Evolutionary conservation across 352 stramenopile genomes (phyloP).

Genomic region (Aphanomyces cochlioides): DNA sequence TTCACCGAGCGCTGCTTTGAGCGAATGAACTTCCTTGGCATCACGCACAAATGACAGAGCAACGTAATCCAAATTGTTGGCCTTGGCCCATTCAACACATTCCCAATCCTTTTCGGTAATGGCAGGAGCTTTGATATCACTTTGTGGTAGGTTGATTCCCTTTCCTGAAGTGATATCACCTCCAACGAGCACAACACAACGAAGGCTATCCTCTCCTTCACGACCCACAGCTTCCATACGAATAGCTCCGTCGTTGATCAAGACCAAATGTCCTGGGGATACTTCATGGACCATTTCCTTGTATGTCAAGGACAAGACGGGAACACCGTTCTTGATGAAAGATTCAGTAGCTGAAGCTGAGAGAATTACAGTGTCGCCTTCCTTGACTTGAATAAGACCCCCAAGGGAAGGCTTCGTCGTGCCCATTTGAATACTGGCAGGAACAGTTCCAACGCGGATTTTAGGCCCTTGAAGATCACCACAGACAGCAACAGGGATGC

Average conservation of each 20-base stretch:
- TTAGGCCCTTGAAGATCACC: constrained; percentile 22
- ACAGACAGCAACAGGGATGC: constrained; percentile 14
- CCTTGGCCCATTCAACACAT: constrained; percentile 27
- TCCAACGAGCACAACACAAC: constrained; percentile 12
- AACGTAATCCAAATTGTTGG: constrained; percentile 21
- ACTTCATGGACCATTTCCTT: constrained; percentile 28
- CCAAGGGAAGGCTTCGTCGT: constrained; percentile 2
- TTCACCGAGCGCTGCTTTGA: constrained; percentile 20
- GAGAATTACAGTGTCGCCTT: constrained; percentile 16
- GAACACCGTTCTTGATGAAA: not conserved
- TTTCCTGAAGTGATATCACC: constrained; percentile 24
- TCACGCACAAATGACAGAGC: constrained; percentile 28
- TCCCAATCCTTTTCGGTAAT: constrained; percentile 27
- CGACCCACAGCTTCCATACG: constrained; percentile 10
- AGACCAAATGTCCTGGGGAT: constrained; percentile 10
- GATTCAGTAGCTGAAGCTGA: constrained; percentile 11
- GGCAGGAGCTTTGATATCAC: constrained; percentile 26
- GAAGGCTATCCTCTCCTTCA: not conserved
- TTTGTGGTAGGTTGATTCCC: constrained; percentile 27
- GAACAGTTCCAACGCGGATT: constrained; percentile 23
- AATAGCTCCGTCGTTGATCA: constrained; percentile 30
- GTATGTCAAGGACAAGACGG: constrained; percentile 20
- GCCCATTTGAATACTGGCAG: constrained; percentile 5
- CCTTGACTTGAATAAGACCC: constrained; percentile 2
- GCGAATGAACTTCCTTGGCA: constrained; percentile 10